Evolutionary conservation across 1,284 basidiomycete species (phyloP).

Genomic region (Hypsizygus ulmarius): DNA sequence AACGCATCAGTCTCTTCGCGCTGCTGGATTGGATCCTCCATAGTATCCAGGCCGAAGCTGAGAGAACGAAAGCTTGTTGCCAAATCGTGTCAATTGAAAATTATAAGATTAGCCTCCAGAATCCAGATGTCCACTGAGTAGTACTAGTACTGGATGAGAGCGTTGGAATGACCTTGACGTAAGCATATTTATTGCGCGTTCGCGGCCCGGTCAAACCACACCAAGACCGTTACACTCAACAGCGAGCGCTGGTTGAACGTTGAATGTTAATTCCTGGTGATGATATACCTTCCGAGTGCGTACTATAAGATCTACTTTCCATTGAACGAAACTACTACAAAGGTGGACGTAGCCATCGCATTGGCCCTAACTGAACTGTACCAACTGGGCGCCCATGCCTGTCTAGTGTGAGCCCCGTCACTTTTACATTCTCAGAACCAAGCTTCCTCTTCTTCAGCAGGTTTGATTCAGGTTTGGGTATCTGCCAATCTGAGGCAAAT

Average conservation of each 20-base stretch:
- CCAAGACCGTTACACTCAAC: too few species aligned
- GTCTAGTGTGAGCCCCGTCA: slow-evolving; percentile 21
- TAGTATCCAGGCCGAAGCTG: slow-evolving; percentile 6
- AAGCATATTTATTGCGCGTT: too few species aligned
- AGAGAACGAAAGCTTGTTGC: not conserved
- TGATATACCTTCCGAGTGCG: too few species aligned
- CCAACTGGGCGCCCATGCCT: slow-evolving; percentile 18
- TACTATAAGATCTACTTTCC: too few species aligned
- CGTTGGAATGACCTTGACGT: not conserved
- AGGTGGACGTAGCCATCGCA: slow-evolving; percentile 13
- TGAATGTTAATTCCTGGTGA: too few species aligned
- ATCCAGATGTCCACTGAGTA: too few species aligned
- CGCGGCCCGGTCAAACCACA: too few species aligned
- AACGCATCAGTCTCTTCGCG: slow-evolving; percentile 73
- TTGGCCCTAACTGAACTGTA: slow-evolving; percentile 23
- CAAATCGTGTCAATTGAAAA: not conserved
- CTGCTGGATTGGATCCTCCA: slow-evolving; percentile 32
- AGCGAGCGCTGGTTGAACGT: too few species aligned
- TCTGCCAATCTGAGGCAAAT: slow-evolving; percentile 34
- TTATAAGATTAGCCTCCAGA: too few species aligned
- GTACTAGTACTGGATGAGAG: too few species aligned
- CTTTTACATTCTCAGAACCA: slow-evolving; percentile 22
- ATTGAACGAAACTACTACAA: not conserved
- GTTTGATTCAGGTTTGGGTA: slow-evolving; percentile 9
- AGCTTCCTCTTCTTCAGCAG: slow-evolving; percentile 25